Evolutionary conservation across 2,329 filamentous ascomycete genomes (phyloP), one percentile per base, ranked within the genome.

Genomic region (Zelopaecilomyces penicillatus): DNA sequence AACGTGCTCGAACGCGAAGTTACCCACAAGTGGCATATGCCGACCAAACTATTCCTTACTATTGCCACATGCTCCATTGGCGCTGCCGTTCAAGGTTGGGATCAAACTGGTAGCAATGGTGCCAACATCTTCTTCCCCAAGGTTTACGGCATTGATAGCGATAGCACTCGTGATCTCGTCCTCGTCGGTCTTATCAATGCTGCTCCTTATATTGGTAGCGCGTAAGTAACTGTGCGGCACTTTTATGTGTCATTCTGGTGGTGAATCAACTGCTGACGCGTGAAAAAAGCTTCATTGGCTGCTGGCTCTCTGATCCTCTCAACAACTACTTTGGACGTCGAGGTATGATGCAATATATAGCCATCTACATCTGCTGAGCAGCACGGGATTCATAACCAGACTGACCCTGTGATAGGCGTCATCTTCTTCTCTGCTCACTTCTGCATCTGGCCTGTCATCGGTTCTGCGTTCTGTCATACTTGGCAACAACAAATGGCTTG

Each of bases 401-500:
- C 36, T 19, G 19, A 19, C 19, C 19, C 19, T 19, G 19, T 19
- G 19, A 19, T 19, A 19, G 19, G 19, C 19, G 46, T 52, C 12
- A 89, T 91, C 52, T 90, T 88, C 64, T 68, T 87, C 47, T 80
- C 85, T 9, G 85, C 84, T 39, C 76, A 84, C 50, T 82, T 90
- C 58, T 85, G 82, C 56, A 68, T 87, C 37, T 66, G 81, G 50
- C 67, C 80, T 2, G 75, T 78, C 1, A 78, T 85, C 44, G 79
- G 77, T n/a, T 75, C 71, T 39, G 82, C 77, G 0, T 79, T 83
- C 46, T 74, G 76, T 26, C 75, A 82, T 47, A 78, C 72, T 5
- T 87, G 83, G 83, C 74, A 70, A 60, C 76, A 83, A 50, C 73
- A 85, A 50, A 75, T 87, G 48, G 69, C 80, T 43, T 79, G 79